Conservation (phyloP, 805 yeast species). For the Suhomyces vadensis region DNA sequence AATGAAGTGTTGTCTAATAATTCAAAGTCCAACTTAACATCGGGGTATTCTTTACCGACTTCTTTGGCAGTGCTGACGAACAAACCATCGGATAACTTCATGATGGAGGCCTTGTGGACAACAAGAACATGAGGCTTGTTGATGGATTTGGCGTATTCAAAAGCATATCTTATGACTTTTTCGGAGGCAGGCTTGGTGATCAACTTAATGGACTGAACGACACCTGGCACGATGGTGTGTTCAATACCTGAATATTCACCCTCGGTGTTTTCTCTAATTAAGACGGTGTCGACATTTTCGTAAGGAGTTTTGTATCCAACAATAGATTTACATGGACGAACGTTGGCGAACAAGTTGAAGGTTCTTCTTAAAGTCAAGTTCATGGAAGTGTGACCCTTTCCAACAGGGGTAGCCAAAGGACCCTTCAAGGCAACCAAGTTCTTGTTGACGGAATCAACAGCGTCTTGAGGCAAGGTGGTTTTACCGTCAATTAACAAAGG, state of each 20-base stretch:
- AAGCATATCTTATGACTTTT: constrained; percentile 95
- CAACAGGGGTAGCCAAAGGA: constrained; percentile 97
- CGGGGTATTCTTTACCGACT: constrained; percentile 89
- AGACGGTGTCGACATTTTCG: constrained; percentile 86
- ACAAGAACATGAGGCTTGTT: constrained; percentile 87
- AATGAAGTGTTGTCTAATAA: constrained; percentile 94
- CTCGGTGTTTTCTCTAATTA: constrained; percentile 98
- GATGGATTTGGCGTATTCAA: constrained; percentile 89
- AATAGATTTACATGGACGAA: constrained; percentile 93
- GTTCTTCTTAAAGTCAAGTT: constrained; percentile 97
- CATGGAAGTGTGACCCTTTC: constrained; percentile 97
- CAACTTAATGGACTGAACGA: constrained; percentile 95
- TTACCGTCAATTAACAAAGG: constrained; percentile 89
- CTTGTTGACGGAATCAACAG: constrained; percentile 88
- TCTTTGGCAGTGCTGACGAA: constrained; percentile 91
- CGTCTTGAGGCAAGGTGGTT: constrained; percentile 89
- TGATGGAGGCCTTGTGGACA: constrained; percentile 97
- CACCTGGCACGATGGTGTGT: constrained; percentile 97
- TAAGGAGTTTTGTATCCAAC: constrained; percentile 93
- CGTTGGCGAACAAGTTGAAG: constrained; percentile 93
- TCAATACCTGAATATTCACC: constrained; percentile 99
- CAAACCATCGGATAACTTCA: constrained; percentile 97
- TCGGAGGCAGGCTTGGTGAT: constrained; percentile 96
- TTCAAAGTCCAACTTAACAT: constrained; percentile 77
- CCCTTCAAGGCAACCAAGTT: constrained; percentile 97